Percentiles rank a stretch among this genome's conserved stretches.
Evolutionary conservation across 2,329 filamentous ascomycete species (phyloP).

Genomic region (Malbranchea cinnamomea): DNA sequence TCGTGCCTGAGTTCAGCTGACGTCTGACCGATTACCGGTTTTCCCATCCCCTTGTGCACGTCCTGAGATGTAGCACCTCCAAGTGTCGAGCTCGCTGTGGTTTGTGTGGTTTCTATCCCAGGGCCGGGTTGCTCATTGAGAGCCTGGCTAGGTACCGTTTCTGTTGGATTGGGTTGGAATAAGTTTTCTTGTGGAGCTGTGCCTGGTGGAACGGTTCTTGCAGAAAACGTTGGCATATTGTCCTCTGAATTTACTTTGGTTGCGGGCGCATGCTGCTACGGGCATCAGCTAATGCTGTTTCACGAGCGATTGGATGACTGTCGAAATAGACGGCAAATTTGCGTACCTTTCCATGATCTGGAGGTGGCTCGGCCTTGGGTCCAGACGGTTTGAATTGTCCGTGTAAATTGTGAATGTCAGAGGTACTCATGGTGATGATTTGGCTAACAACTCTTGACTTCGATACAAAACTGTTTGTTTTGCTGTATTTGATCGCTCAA

Average conservation of each 20-base stretch:
- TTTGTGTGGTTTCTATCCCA: constrained; percentile 27
- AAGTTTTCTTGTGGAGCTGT: constrained; percentile 43
- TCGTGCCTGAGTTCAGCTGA: constrained; percentile 34
- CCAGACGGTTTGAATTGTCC: constrained; percentile 4
- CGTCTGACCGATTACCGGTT: constrained; percentile 36
- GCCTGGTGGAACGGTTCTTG: constrained; percentile 45
- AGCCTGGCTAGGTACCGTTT: constrained; percentile 23
- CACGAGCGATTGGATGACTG: too few relatives aligned
- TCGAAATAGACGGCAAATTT: too few relatives aligned
- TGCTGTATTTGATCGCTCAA: neutral
- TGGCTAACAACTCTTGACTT: too few relatives aligned
- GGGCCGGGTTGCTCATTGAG: constrained; percentile 25
- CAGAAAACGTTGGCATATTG: constrained; percentile 50
- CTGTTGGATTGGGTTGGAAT: constrained; percentile 29
- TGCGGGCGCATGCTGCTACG: constrained; percentile 46
- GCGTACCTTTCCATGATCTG: too few relatives aligned
- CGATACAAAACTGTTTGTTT: too few relatives aligned
- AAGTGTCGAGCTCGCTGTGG: constrained; percentile 33
- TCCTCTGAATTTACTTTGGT: constrained; percentile 38
- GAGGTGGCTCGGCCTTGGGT: constrained; percentile 1
- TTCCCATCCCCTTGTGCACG: constrained; percentile 39
- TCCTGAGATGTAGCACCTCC: constrained; percentile 38
- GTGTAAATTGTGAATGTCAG: constrained; percentile 2
- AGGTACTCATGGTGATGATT: constrained; percentile 6
- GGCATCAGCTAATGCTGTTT: too few relatives aligned